phyloP scores from a whole-genome alignment of 164 flowering plant genomes.

The Vitis cinerea region DNA sequence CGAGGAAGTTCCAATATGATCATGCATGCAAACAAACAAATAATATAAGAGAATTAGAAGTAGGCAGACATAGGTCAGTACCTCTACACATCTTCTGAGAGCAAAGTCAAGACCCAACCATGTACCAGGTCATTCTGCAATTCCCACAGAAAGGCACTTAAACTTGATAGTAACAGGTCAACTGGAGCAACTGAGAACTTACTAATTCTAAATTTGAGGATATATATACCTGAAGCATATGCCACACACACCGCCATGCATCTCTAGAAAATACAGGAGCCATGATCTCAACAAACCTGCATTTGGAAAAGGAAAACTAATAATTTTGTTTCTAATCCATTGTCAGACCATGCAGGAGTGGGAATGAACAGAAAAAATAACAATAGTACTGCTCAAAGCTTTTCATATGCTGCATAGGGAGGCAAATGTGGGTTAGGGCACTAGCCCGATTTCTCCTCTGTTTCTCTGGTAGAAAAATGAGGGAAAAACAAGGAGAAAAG shows the following conservation, averaged over 20 bases:
- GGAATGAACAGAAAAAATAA: neutral
- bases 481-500: neutral
- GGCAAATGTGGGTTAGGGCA: conserved; percentile 20
- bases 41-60: too few species aligned
- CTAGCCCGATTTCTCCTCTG: conserved; percentile 21
- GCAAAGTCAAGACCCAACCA: conserved; percentile 99
- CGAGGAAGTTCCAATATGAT: too few species aligned
- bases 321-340: neutral
- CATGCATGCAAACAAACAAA: too few species aligned
- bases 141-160: neutral
- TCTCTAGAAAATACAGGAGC: conserved; percentile 19
- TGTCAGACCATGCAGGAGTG: neutral
- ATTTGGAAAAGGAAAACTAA: conserved; percentile 3
- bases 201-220: neutral
- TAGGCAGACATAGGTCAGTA: conserved; percentile 17
- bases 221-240: conserved; percentile 64
- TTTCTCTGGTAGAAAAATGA: conserved; percentile 25
- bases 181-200: conserved; percentile 1
- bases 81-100: conserved; percentile 82
- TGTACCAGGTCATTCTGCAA: conserved; percentile 95
- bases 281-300: conserved; percentile 14
- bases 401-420: conserved; percentile 25
- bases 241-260: conserved; percentile 88
- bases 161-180: neutral
- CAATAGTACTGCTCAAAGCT: neutral